A percentile compares a stretch with the other conserved stretches of the same genome.
phyloP scores from a whole-genome alignment of 768 basidiomycete genomes.

The Boletus sp. region DNA sequence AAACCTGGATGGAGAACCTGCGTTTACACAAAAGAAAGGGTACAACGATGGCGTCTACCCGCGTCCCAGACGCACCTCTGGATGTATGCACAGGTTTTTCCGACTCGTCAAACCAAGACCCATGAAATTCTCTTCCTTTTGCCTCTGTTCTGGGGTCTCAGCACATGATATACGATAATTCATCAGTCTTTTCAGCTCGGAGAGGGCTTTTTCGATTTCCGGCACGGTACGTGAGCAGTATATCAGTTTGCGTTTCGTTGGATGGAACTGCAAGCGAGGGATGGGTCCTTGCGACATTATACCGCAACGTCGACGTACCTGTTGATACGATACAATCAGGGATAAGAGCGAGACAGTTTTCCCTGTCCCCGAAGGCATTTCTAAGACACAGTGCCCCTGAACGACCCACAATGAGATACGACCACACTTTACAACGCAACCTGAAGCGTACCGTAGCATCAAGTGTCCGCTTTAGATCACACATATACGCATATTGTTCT shows the following conservation, averaged over 20 bases:
- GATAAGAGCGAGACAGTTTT: conserved; percentile 97
- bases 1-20: conserved; percentile 53
- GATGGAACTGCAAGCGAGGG: conserved; percentile 67
- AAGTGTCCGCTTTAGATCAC: conserved; percentile 93
- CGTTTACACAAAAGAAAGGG: not conserved
- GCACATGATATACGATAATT: conserved; percentile 75
- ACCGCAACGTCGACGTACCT: conserved; percentile 45
- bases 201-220: conserved; percentile 97
- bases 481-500: conserved; percentile 99
- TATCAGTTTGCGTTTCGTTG: conserved; percentile 88
- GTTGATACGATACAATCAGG: conserved; percentile 96
- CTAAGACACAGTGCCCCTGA: conserved; percentile 98
- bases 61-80: conserved; percentile 59
- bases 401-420: conserved; percentile 2
- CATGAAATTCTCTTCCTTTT: conserved; percentile 78
- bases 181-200: conserved; percentile 93
- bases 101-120: conserved; percentile 93
- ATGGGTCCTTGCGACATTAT: not conserved
- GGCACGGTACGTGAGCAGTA: conserved; percentile 99
- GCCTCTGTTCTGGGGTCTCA: conserved; percentile 69
- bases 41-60: not conserved
- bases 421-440: not conserved
- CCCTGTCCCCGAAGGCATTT: conserved; percentile 99
- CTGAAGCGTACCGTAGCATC: conserved; percentile 75
- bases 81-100: conserved; percentile 95